Percentiles rank a stretch among this genome's conserved stretches.
Evolutionary conservation across 2,329 filamentous ascomycete species (phyloP).

Genomic region (Chaetomium strumarium): DNA sequence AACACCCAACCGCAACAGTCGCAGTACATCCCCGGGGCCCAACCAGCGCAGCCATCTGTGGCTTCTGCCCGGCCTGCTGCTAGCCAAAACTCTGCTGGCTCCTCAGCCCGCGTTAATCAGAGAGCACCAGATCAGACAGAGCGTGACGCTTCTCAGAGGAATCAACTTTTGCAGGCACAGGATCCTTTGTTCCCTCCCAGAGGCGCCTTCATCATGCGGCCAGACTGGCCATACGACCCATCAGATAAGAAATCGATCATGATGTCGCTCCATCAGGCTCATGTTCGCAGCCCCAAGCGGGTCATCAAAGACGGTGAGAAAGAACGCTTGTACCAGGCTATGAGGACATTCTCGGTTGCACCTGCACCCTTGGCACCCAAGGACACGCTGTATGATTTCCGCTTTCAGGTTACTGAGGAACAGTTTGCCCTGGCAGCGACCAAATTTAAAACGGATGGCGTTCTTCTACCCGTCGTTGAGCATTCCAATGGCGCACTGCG

Average conservation of each 20-base stretch:
- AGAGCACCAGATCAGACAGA: not conserved
- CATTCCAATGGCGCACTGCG: constrained; percentile 50
- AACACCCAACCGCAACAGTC: not conserved
- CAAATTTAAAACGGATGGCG: constrained; percentile 1
- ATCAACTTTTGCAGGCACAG: not conserved
- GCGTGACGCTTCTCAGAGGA: not conserved
- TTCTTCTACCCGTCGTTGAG: constrained; percentile 33
- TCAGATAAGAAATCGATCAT: constrained; percentile 38
- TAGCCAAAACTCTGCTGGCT: not conserved
- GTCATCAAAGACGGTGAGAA: constrained; percentile 25
- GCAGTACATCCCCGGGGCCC: constrained; percentile 4
- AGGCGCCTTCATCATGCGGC: constrained; percentile 21
- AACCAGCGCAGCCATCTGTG: not conserved
- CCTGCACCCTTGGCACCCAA: constrained; percentile 37
- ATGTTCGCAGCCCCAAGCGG: constrained; percentile 43
- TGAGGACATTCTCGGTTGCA: constrained; percentile 44
- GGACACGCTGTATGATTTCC: constrained; percentile 36
- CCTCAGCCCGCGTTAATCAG: not conserved
- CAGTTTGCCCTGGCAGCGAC: constrained; percentile 30
- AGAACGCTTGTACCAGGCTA: constrained; percentile 50
- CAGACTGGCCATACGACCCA: constrained; percentile 38
- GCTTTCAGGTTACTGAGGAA: constrained; percentile 35
- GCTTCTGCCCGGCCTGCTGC: not conserved
- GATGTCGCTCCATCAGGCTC: constrained; percentile 42
- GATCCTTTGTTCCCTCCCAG: constrained; percentile 23